phyloP scores from a whole-genome alignment of 345 rosid genomes.

The Punica granatum region DNA sequence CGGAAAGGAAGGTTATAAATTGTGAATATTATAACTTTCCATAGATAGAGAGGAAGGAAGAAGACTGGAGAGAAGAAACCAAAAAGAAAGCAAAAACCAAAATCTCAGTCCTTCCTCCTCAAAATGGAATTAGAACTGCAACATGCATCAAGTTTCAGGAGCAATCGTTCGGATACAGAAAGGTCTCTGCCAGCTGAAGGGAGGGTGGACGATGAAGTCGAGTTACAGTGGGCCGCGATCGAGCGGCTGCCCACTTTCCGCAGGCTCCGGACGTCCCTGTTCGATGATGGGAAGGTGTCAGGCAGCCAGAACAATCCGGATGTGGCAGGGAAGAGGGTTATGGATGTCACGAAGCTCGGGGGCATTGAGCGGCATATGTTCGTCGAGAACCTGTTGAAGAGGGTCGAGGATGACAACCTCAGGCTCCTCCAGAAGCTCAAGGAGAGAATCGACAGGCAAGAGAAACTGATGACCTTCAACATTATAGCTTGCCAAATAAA shows the following conservation, averaged over 20 bases:
- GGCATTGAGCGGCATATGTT: constrained; percentile 25
- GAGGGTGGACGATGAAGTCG: constrained; percentile 17
- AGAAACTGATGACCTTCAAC: not conserved
- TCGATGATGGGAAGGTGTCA: constrained; percentile 6
- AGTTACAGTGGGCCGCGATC: constrained; percentile 38
- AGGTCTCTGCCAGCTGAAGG: not conserved
- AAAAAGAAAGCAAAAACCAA: not conserved
- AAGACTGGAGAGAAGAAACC: not conserved
- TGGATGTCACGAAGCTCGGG: constrained; percentile 33
- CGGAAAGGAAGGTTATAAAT: too few relatives aligned
- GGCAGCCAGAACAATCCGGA: not conserved
- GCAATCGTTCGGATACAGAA: not conserved
- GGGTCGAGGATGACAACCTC: constrained; percentile 34
- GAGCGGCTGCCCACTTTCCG: constrained; percentile 32
- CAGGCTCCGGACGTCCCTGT: constrained; percentile 20
- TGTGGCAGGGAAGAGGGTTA: constrained; percentile 11
- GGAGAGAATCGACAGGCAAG: constrained; percentile 32
- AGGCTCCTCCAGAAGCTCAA: constrained; percentile 28
- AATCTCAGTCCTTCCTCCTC: not conserved
- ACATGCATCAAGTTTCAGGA: not conserved
- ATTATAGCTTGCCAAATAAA: too few relatives aligned
- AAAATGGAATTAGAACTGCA: not conserved
- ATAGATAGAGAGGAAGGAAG: too few relatives aligned
- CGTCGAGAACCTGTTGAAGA: constrained; percentile 27
- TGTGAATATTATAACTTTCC: too few relatives aligned